phyloP scores from a whole-genome alignment of 2,329 filamentous ascomycete species.

The Aspergillus ustus region DNA sequence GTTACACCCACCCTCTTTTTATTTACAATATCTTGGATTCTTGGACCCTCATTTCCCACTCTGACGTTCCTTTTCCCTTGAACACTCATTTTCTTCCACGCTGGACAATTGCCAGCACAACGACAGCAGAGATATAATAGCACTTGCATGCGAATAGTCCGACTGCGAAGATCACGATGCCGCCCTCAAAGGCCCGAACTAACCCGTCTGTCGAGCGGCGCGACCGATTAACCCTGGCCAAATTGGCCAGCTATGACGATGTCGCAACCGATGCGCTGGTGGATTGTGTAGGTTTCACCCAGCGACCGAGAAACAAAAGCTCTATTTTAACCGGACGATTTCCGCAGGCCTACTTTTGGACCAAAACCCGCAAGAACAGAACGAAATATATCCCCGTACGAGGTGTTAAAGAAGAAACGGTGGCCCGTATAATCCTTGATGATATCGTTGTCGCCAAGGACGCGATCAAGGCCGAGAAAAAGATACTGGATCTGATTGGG shows the following conservation, averaged over 20 bases:
- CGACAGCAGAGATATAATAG: not conserved
- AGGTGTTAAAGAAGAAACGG: slow-evolving; percentile 70
- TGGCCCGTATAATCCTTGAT: slow-evolving; percentile 63
- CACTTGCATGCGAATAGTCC: slow-evolving; percentile 21
- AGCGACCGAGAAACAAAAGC: slow-evolving; percentile 3
- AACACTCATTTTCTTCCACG: slow-evolving; percentile 15
- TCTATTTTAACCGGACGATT: slow-evolving; percentile 27
- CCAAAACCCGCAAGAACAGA: slow-evolving; percentile 91
- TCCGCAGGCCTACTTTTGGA: slow-evolving; percentile 89
- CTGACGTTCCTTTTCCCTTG: slow-evolving; percentile 20
- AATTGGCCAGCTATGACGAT: slow-evolving; percentile 92
- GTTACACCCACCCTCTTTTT: slow-evolving; percentile 14
- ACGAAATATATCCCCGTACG: slow-evolving; percentile 83
- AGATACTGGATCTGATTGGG: slow-evolving; percentile 73
- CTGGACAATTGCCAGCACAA: slow-evolving; percentile 13
- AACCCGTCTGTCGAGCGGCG: slow-evolving; percentile 49
- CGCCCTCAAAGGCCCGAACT: slow-evolving; percentile 41
- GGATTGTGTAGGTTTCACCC: slow-evolving; percentile 74
- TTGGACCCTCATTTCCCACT: slow-evolving; percentile 13
- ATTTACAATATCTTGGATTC: slow-evolving; percentile 13
- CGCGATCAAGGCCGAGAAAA: slow-evolving; percentile 69
- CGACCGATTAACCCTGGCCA: slow-evolving; percentile 79
- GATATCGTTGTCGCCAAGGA: slow-evolving; percentile 78
- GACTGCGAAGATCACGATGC: slow-evolving; percentile 33
- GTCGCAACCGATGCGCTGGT: slow-evolving; percentile 92